phyloP scores from a whole-genome alignment of 1,284 basidiomycete genomes.

The Takashimella koratensis region DNA sequence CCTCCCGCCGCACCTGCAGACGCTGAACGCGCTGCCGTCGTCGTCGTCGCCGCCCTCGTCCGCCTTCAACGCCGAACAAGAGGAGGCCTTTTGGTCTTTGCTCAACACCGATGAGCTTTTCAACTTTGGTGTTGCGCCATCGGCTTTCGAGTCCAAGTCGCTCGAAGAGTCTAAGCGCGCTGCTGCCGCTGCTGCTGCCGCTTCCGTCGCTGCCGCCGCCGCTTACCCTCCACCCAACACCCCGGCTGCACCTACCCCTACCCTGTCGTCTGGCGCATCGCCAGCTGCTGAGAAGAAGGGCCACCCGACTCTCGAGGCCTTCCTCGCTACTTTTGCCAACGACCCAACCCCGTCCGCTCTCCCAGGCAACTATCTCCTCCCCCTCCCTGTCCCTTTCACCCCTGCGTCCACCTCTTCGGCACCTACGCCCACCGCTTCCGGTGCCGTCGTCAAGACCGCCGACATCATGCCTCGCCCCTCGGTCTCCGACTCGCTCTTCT shows the following conservation, averaged over 20 bases:
- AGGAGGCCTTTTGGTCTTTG: slow-evolving; percentile 45
- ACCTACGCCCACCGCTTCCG: slow-evolving; percentile 12
- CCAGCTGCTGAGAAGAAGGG: slow-evolving; percentile 5
- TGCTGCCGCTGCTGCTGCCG: slow-evolving; percentile 1
- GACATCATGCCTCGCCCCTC: slow-evolving; percentile 16
- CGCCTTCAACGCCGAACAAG: slow-evolving; percentile 34
- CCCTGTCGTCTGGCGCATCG: neutral
- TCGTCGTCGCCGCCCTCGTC: slow-evolving; percentile 34
- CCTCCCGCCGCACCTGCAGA: slow-evolving; percentile 33
- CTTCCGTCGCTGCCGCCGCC: no score
- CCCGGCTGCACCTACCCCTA: neutral
- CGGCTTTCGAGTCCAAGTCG: slow-evolving; percentile 16
- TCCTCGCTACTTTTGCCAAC: slow-evolving; percentile 41
- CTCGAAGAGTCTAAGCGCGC: slow-evolving; percentile 9
- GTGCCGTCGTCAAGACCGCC: slow-evolving; percentile 14
- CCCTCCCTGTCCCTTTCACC: slow-evolving; percentile 7
- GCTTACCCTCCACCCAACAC: neutral
- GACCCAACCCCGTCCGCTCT: slow-evolving; percentile 13
- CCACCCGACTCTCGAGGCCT: slow-evolving; percentile 39
- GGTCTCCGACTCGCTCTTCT: neutral
- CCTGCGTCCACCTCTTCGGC: slow-evolving; percentile 4
- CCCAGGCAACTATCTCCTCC: slow-evolving; percentile 22
- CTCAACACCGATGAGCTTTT: slow-evolving; percentile 45
- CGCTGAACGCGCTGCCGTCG: slow-evolving; percentile 29
- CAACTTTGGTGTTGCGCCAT: slow-evolving; percentile 36